Evolutionary conservation across 2,329 filamentous ascomycete genomes (phyloP).

Genomic region (Colletotrichum sp.): DNA sequence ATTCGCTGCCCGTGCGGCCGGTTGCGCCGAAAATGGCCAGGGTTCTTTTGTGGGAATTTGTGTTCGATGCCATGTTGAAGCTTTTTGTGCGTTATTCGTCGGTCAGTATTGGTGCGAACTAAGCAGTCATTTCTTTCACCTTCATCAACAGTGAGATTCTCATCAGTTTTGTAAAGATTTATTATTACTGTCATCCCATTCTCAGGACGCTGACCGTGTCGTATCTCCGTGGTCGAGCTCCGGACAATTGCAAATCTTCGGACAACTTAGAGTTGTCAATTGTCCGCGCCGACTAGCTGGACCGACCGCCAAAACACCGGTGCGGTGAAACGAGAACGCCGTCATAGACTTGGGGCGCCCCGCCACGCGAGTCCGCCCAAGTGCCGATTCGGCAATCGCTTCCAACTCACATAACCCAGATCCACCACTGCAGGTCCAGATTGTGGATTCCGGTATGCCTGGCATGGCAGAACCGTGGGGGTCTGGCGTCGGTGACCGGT

Average conservation of each 20-base stretch:
- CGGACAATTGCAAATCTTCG: neutral
- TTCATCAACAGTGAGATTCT: neutral
- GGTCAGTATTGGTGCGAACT: neutral
- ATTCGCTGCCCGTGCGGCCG: constrained; percentile 10
- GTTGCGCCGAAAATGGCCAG: constrained; percentile 16
- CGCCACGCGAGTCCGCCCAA: neutral
- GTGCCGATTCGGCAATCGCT: neutral
- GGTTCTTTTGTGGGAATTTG: neutral
- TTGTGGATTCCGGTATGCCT: too few relatives aligned
- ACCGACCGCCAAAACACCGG: neutral
- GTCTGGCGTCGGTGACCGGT: neutral
- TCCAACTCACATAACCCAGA: neutral
- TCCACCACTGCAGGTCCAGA: neutral
- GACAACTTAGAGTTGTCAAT: neutral
- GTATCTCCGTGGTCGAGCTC: neutral
- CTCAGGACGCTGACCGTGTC: neutral
- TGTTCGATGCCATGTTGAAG: neutral
- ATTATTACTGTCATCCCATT: fast-evolving
- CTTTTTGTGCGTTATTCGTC: neutral
- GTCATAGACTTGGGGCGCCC: neutral
- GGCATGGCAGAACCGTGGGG: neutral
- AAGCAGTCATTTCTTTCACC: neutral
- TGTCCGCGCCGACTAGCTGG: neutral
- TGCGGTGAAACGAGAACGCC: neutral
- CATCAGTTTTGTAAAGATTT: neutral